phyloP scores from a whole-genome alignment of 805 yeast genomes.

The Candida taoyuanica region DNA sequence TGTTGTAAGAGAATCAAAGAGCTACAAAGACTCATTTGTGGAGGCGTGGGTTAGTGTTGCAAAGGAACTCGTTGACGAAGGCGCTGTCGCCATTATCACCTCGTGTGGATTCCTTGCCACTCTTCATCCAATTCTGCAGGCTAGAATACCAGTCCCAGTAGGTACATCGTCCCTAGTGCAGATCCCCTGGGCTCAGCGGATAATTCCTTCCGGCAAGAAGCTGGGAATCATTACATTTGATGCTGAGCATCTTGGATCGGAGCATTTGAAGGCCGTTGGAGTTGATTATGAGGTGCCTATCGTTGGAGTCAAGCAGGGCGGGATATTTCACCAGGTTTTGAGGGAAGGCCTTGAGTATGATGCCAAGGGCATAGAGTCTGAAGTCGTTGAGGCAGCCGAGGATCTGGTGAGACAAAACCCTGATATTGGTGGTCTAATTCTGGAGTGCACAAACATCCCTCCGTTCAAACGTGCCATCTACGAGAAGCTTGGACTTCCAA shows the following conservation, averaged over 20 bases:
- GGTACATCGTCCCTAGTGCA: slow-evolving; percentile 31
- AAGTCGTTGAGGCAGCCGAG: slow-evolving; percentile 25
- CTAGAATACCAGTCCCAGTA: slow-evolving; percentile 29
- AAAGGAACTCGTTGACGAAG: slow-evolving; percentile 25
- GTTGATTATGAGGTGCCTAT: slow-evolving; percentile 25
- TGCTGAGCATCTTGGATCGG: slow-evolving; percentile 21
- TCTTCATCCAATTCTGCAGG: slow-evolving; percentile 26
- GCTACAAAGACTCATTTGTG: slow-evolving; percentile 25
- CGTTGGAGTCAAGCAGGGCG: slow-evolving; percentile 24
- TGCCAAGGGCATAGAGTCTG: slow-evolving; percentile 24
- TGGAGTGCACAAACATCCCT: slow-evolving; percentile 35
- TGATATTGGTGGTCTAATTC: slow-evolving; percentile 28
- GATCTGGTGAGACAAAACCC: slow-evolving; percentile 20
- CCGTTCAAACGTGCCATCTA: slow-evolving; percentile 29
- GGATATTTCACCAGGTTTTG: slow-evolving; percentile 25
- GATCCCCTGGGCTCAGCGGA: slow-evolving; percentile 27
- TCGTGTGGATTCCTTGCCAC: slow-evolving; percentile 35
- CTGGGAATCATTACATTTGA: slow-evolving; percentile 33
- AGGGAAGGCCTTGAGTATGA: slow-evolving; percentile 26
- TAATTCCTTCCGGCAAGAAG: slow-evolving; percentile 22
- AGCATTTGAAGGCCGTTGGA: slow-evolving; percentile 30
- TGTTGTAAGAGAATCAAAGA: slow-evolving; percentile 13
- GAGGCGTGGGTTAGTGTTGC: slow-evolving; percentile 28
- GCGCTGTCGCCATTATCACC: slow-evolving; percentile 32
- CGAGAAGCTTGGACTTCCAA: slow-evolving; percentile 24